Conservation (phyloP, 1,284 basidiomycete genomes). For the Ustilago vetiveriae region DNA sequence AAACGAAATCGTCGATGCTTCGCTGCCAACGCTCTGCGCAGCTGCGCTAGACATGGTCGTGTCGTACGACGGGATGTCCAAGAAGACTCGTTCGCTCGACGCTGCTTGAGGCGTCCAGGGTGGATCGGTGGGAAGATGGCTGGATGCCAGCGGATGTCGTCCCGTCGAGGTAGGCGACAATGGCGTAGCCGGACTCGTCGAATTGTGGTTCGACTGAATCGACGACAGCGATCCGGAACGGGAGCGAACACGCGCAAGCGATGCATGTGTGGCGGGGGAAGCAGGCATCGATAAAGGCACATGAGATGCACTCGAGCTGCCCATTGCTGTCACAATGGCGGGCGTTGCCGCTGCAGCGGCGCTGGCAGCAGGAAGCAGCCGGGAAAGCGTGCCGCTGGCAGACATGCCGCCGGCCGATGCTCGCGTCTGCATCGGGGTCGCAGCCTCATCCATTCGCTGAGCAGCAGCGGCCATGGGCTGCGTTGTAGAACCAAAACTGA, state of each 20-base stretch:
- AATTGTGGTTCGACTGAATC: conserved; percentile 26
- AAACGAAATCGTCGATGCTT: conserved; percentile 27
- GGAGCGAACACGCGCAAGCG: conserved; percentile 26
- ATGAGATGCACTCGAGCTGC: conserved; percentile 31
- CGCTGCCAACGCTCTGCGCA: conserved; percentile 6
- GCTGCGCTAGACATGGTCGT: conserved; percentile 1
- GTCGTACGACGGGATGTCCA: conserved; percentile 8
- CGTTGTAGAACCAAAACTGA: conserved; percentile 12
- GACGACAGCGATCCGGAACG: conserved; percentile 52
- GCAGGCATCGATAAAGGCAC: conserved; percentile 20
- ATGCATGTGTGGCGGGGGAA: conserved; percentile 30
- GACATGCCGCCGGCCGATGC: conserved; percentile 15
- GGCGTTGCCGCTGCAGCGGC: conserved; percentile 39
- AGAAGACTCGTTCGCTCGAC: conserved; percentile 5
- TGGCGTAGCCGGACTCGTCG: conserved; percentile 18
- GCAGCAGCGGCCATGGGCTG: conserved; percentile 33
- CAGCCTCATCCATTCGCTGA: conserved; percentile 25
- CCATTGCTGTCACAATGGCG: conserved; percentile 27
- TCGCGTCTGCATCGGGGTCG: neutral
- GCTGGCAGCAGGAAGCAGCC: conserved; percentile 36
- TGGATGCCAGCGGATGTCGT: conserved; percentile 31
- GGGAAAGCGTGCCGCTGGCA: conserved; percentile 25
- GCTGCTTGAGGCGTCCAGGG: conserved; percentile 19
- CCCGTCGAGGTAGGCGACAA: conserved; percentile 27
- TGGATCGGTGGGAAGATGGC: conserved; percentile 23